These are phyloP conservation scores for Kluyveromyces sp. DNA, from an alignment of 1,139 yeast species.

Conservation along the genomic window DNA sequence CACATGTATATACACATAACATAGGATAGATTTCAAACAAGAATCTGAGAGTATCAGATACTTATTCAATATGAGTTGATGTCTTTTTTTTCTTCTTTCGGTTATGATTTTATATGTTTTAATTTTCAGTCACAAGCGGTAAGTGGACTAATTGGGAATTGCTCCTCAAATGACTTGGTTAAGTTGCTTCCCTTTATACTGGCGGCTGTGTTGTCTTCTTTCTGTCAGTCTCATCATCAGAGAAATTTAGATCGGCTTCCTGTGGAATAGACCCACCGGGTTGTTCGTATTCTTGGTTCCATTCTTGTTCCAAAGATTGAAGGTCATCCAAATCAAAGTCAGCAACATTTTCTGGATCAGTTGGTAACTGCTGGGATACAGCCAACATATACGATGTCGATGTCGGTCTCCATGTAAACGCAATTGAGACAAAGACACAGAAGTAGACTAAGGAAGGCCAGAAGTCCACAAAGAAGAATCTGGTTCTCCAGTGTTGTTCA, in stretches of 20 bases:
- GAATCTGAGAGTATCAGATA: too few relatives aligned
- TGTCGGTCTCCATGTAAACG: conserved; percentile 96
- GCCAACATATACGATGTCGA: conserved; percentile 93
- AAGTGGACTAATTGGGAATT: too few relatives aligned
- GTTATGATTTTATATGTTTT: too few relatives aligned
- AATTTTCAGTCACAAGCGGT: too few relatives aligned
- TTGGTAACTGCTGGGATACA: conserved; percentile 85
- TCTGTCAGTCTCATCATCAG: conserved; percentile 10
- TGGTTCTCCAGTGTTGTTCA: conserved; percentile 86
- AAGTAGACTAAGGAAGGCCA: conserved; percentile 93
- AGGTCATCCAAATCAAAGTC: conserved; percentile 74
- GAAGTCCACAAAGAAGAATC: conserved; percentile 83
- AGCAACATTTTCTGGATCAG: conserved; percentile 65
- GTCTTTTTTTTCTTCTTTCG: too few relatives aligned
- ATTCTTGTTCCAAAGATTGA: conserved; percentile 48
- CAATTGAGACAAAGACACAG: conserved; percentile 71
- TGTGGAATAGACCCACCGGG: conserved; percentile 8
- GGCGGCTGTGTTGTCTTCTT: not conserved
- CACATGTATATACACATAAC: too few relatives aligned
- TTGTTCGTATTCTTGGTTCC: conserved; percentile 22
- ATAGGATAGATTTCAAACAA: too few relatives aligned
- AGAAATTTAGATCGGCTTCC: conserved; percentile 13
- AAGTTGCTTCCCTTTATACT: not conserved
- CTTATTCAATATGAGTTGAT: too few relatives aligned
- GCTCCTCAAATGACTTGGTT: not conserved